Percentiles rank a stretch among this genome's conserved stretches.
phyloP scores from a whole-genome alignment of 1,284 basidiomycete species.

The Pseudomicrostroma phylloplanum region DNA sequence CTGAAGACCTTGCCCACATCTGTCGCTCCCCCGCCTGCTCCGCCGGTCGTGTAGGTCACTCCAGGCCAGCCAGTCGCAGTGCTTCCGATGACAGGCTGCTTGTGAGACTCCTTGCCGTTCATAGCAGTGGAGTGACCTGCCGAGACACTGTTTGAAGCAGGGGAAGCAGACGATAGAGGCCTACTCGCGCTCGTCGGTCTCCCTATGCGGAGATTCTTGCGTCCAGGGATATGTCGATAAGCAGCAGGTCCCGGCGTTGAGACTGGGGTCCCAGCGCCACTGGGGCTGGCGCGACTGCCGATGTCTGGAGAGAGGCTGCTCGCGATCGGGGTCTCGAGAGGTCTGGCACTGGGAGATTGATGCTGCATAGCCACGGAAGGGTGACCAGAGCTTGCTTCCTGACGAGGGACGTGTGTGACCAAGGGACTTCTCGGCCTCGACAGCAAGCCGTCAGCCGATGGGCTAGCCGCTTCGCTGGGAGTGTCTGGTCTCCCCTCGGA shows the following conservation, averaged over 20 bases:
- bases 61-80: constrained; percentile 3
- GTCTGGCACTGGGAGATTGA: neutral
- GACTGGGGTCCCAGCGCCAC: neutral
- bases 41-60: no score
- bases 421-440: constrained; percentile 1
- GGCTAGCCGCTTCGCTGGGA: neutral
- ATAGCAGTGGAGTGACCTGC: neutral
- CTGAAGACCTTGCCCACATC: no score
- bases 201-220: constrained; percentile 5
- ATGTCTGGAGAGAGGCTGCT: neutral
- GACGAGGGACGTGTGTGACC: neutral
- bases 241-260: neutral
- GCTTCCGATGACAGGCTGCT: neutral
- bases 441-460: neutral
- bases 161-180: neutral
- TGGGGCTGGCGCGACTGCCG: neutral
- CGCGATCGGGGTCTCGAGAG: neutral
- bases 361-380: neutral
- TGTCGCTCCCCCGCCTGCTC: no score
- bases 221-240: neutral
- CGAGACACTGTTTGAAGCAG: neutral
- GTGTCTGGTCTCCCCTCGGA: neutral
- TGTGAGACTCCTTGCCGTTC: neutral
- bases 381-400: constrained; percentile 1
- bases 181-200: neutral